Conservation (phyloP, 2,329 filamentous ascomycete genomes). For the Stagonosporopsis rhizophila region DNA sequence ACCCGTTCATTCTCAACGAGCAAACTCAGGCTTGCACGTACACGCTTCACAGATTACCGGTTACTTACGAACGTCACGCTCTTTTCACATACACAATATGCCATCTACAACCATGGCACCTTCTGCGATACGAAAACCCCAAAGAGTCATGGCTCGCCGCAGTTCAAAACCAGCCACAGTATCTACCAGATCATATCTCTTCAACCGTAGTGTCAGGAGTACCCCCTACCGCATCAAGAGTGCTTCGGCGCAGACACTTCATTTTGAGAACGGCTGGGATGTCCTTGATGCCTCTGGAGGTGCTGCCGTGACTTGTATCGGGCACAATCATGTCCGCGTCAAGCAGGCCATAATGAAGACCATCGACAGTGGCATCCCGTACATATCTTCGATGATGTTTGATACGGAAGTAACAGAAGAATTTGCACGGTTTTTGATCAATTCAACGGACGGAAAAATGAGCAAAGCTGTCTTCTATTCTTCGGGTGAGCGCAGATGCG, state of each 20-base stretch:
- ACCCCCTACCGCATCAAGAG: slow-evolving; percentile 58
- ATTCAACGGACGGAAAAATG: slow-evolving; percentile 61
- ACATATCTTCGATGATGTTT: slow-evolving; percentile 67
- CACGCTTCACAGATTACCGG: not conserved
- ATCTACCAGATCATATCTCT: slow-evolving; percentile 35
- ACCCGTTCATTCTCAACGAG: not conserved
- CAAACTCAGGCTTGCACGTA: not conserved
- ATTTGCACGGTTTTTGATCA: slow-evolving; percentile 58
- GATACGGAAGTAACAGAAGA: slow-evolving; percentile 61
- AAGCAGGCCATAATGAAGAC: slow-evolving; percentile 66
- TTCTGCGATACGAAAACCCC: slow-evolving; percentile 15
- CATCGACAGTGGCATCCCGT: slow-evolving; percentile 62
- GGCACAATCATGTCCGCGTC: slow-evolving; percentile 70
- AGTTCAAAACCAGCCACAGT: slow-evolving; percentile 5
- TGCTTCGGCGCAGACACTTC: slow-evolving; percentile 59
- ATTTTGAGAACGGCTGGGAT: slow-evolving; percentile 55
- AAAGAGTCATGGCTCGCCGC: slow-evolving; percentile 14
- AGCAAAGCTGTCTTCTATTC: slow-evolving; percentile 63
- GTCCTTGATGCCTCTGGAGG: slow-evolving; percentile 78
- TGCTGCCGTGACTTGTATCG: slow-evolving; percentile 74
- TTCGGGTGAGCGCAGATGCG: slow-evolving; percentile 56
- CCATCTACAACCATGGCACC: slow-evolving; percentile 11
- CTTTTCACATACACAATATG: not conserved
- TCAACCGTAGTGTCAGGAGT: slow-evolving; percentile 60
- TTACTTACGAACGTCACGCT: not conserved